Evolutionary conservation across 192 early-diverging fungal genomes (phyloP), one percentile per base, ranked within the genome.

Genomic region (Geranomyces variabilis): DNA sequence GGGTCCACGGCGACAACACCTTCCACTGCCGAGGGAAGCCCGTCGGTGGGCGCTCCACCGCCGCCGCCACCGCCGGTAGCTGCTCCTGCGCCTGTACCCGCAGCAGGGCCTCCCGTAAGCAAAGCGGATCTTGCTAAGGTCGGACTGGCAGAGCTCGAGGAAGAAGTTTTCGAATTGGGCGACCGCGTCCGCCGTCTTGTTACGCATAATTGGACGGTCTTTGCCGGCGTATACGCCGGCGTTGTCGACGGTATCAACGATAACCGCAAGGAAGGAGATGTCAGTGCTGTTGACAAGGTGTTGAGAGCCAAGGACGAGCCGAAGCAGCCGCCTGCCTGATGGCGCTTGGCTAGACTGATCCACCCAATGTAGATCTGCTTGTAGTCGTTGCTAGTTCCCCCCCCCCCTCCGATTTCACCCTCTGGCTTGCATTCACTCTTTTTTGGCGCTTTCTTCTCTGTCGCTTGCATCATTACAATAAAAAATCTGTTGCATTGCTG

Each of bases 91-190:
- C 36, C 36, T 3, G 51, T 17, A n/a, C 33, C 57, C 4, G 28
- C 29, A n/a, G 49, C 57, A 21, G 26, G 12, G 7, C 29, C 57
- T 17, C 55, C 69, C 0, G 19, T 81, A 0, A 70, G 67, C 48
- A 69, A 60, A 15, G 67, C 41, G 8, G 77, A 73, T 41, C 57
- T 83, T n/a, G 73, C 51, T 43, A 75, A 75, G 30, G 47, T 66
- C 21, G 79, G 79, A 0, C 58, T 80, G 15, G 60, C 45, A 9
- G 81, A 83, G 49, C 57, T 78, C 9, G 76, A 76, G 21, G 77
- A 66, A 12, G 81, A 83, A 69, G 31, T 83, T 7, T 9, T 28
- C 26, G 81, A 78, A 22, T 49, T 83, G 47, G 78, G 74, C 30
- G 70, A 79, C 17, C 69, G 77, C n/a, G 56, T 80, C 17, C 58